These are phyloP conservation scores for Eleusine coracana DNA, from an alignment of 176 grass and related monocot species.

Conservation along the genomic window DNA sequence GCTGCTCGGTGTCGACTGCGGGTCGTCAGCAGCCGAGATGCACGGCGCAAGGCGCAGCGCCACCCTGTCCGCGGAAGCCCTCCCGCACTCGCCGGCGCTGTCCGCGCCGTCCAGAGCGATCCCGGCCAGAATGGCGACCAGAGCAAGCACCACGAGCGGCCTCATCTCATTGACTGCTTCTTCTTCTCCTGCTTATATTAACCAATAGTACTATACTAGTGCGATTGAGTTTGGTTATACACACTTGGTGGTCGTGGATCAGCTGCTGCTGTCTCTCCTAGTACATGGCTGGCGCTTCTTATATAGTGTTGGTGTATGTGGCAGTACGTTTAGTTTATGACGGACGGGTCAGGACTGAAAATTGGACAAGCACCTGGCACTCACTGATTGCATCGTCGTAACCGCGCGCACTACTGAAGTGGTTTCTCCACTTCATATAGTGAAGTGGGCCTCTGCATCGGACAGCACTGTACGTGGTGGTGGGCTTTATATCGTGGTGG, in stretches of 20 bases:
- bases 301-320: background rate
- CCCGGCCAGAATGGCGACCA: background rate
- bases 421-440: conserved; percentile 29
- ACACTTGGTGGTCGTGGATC: background rate
- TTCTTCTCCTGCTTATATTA: background rate
- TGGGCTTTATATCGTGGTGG: background rate
- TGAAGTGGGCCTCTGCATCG: conserved; percentile 31
- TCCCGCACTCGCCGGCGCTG: conserved; percentile 56
- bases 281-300: conserved; percentile 12
- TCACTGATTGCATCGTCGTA: background rate
- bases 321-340: background rate
- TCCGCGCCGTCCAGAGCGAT: background rate
- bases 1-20: conserved; percentile 27
- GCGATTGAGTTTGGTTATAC: background rate
- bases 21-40: conserved; percentile 45
- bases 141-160: background rate
- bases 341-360: background rate
- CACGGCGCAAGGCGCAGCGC: conserved; percentile 53
- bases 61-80: conserved; percentile 28
- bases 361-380: conserved; percentile 2
- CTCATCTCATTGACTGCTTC: conserved; percentile 18
- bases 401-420: background rate
- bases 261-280: background rate
- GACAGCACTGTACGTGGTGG: conserved; percentile 26
- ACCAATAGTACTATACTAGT: no score